Evolutionary conservation across 257 asterid species (phyloP), one percentile per base, ranked within the genome.

Genomic region (Fraxinus cuspidata): DNA sequence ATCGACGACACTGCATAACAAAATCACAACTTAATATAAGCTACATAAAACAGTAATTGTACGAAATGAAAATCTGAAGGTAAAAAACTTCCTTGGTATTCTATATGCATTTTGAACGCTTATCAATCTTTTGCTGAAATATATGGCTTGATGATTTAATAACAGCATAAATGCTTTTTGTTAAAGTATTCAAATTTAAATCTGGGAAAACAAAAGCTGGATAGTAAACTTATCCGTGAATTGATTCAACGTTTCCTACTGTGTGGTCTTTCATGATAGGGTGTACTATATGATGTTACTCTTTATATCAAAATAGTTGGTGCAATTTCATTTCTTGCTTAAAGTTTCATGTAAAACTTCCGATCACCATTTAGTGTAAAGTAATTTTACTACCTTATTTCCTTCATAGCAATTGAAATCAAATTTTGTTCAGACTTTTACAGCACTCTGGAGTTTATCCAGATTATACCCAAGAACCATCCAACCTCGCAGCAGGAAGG

Each of bases 371-470:
- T 16, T 47, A 47, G 3, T 47, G 7, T 58, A 21, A 7, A 58
- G 12, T n/a, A 58, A 47, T 53, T 27, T 2, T n/a, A 58, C 34
- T 23, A 63, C 34, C 69, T 63, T 63, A 11, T 63, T 11, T 38
- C 34, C 66, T 83, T 51, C 70, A n/a, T 23, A 47, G 21, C 75
- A 77, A 73, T 58, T 73, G 72, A 78, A 79, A 49, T 81, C 87
- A 70, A 82, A 75, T 65, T 78, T 66, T 11, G 51, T 81, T 80
- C 88, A 92, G 96, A 83, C 56, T 93, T 76, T 85, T 93, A 74
- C 98, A 93, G 96, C 97, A 91, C 87, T 93, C 96, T 23, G 98
- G 98, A 42, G 91, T 91, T 40, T 93, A 85, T 85, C 97, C 98
- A 16, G 96, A 91, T 82, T 91, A 87, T 81, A 90, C 94, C 1